Base-by-base conservation (phyloP, 2,329 filamentous ascomycete species). In the Alternaria sp. region DNA sequence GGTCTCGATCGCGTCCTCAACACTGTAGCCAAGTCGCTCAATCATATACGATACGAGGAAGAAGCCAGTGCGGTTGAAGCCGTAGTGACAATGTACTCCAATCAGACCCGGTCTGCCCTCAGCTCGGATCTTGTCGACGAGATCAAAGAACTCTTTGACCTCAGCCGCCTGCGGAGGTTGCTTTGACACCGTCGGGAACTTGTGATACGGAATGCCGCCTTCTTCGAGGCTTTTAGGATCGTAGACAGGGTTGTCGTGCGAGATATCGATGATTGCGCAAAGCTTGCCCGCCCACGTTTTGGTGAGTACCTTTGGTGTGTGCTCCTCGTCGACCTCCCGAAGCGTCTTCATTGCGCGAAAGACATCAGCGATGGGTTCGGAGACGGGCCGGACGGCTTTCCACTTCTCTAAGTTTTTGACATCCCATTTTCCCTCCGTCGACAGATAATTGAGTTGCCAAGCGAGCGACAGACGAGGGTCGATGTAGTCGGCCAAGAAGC, bases 341-440 rank as follows among this genome's bases (percentile, higher is more conserved):
- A 98, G 84, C 0, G 95, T 98, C 79, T 98, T 97, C 84, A 97
- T 90, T 3, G 92, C 93, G 26, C 91, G 88, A 74, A 97, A 97
- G 4, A 93, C 82, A 13, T 87, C 86, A 0, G 85, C 91, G 59
- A 98, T 95, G 3, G 89, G 88, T 1, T 85, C 83, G 0, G 91
- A 96, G 1, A 96, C 91, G 0, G 93, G 90, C 1, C 81, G 78
- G 0, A 96, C 90, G 17, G 87, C 87, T 75, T 91, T 86, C 94
- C 94, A 98, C 74, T 98, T 98, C 58, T 86, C 88, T 10, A 97
- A 83, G 71, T 98, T 98, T 80, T 98, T 98, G 66, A 98, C 92
- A 72, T 97, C 94, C 94, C 94, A 98, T 79, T 98, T 98, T 3
- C 93, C 93, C 66, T 93, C 91, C 2, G 90, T 92, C 2, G 90